Evolutionary conservation across 208 protist species (phyloP).

Genomic region (Trypanosoma platydactyli): DNA sequence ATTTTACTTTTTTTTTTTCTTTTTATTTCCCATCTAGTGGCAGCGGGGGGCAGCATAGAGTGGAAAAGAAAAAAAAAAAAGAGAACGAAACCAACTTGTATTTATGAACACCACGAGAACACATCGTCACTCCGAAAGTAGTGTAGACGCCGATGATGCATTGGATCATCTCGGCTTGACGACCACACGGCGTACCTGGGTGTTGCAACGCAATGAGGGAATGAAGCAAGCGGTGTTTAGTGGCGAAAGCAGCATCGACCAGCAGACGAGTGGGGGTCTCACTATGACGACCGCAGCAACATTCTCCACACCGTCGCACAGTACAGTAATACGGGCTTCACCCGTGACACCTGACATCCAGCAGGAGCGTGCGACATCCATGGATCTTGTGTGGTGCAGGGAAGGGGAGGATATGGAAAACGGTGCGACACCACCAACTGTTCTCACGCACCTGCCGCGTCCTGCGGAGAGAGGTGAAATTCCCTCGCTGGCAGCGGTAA

Average conservation of each 20-base stretch:
- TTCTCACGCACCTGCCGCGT: conserved; percentile 8
- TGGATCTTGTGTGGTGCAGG: conserved; percentile 24
- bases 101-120: neutral
- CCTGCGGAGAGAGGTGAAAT: neutral
- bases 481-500: conserved; percentile 6
- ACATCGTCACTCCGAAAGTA: neutral
- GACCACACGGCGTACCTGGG: conserved; percentile 18
- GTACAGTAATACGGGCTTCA: neutral
- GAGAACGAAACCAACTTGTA: neutral
- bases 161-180: conserved; percentile 17
- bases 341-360: neutral
- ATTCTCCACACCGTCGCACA: conserved; percentile 3
- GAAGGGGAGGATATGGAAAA: conserved; percentile 3
- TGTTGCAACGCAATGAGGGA: neutral
- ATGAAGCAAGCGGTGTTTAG: neutral
- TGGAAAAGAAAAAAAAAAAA: neutral
- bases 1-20: too few species aligned
- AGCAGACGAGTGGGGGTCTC: neutral
- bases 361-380: conserved; percentile 8
- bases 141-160: conserved; percentile 10
- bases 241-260: conserved; percentile 3
- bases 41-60: neutral
- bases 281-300: conserved; percentile 1
- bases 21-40: too few species aligned
- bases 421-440: conserved; percentile 17